Evolutionary conservation across 345 rosid species (phyloP), one percentile per base, ranked within the genome.

Genomic region (Ceriops zippeliana): DNA sequence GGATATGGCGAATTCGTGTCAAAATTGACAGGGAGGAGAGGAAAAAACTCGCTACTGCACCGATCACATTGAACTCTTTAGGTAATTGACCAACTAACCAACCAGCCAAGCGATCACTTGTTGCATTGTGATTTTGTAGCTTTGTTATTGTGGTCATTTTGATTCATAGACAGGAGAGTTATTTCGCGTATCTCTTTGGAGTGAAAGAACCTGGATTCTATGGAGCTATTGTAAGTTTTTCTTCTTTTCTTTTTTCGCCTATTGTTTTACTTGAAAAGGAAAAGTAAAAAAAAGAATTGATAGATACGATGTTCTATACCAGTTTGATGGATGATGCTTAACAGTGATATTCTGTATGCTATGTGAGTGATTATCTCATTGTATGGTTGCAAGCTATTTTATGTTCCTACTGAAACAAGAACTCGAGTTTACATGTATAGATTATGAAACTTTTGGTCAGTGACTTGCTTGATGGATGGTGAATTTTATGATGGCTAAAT

Each of bases 101-200:
- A 24, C 26, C 26, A 24, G 26, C 46, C 46, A 42, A 13, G 5
- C 49, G 19, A 42, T 42, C 49, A 13, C 49, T 3, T 42, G 49
- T 42, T 68, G 28, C 53, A 4, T 62, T 19, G 26, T 30, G 21
- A 37, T 59, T 19, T 49, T 42, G 21, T 6, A 15, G 58, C 32
- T 66, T 46, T 19, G 9, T 16, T 54, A 30, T 38, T 24, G 53
- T 66, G 62, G n/a, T 60, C 54, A 70, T 17, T 35, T 72, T 73
- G 65, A 42, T 21, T 54, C 71, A 51, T 67, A 93, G 96, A 83
- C 93, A 90, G 79, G 89, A 85, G 79, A 89, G 98, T 80, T 93
- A 90, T 78, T 90, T 93, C 75, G 92, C 98, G 28, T 90, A 93
- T 79, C 78, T 90, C 63, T 90, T 93, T 80, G 98, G 97, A 67